These are phyloP conservation scores for Lanmaoa pseudosensibilis DNA, from an alignment of 768 basidiomycete genomes.

Conservation along the genomic window DNA sequence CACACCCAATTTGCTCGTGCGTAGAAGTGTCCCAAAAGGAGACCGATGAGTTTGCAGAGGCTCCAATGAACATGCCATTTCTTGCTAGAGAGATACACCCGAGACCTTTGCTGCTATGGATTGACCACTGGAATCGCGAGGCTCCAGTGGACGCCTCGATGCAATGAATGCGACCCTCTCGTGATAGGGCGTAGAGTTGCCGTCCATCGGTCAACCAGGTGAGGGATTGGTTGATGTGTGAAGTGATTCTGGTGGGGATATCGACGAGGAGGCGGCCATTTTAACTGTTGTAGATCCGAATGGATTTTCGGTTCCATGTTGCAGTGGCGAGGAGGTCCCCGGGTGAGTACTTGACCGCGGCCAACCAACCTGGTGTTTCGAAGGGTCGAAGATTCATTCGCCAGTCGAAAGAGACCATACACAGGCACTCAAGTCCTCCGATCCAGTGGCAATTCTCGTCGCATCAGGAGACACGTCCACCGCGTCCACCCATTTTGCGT, in stretches of 20 bases:
- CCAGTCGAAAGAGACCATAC: neutral
- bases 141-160: neutral
- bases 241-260: neutral
- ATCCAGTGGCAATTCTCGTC: neutral
- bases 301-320: neutral
- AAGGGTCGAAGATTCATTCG: neutral
- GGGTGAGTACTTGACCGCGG: neutral
- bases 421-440: neutral
- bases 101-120: neutral
- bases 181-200: neutral
- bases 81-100: neutral
- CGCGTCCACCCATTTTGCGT: constrained; percentile 5
- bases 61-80: neutral
- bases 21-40: neutral
- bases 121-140: neutral
- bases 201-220: neutral
- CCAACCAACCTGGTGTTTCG: neutral
- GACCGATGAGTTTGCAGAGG: neutral
- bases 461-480: constrained; percentile 4
- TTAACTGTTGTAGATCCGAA: neutral
- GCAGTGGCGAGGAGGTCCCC: neutral
- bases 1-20: neutral
- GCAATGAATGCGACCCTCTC: neutral
- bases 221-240: neutral
- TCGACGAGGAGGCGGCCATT: neutral